Evolutionary conservation across 371 early-diverging fungal genomes (phyloP).

Genomic region (Hamiltosporidium tvaerminnensis): DNA sequence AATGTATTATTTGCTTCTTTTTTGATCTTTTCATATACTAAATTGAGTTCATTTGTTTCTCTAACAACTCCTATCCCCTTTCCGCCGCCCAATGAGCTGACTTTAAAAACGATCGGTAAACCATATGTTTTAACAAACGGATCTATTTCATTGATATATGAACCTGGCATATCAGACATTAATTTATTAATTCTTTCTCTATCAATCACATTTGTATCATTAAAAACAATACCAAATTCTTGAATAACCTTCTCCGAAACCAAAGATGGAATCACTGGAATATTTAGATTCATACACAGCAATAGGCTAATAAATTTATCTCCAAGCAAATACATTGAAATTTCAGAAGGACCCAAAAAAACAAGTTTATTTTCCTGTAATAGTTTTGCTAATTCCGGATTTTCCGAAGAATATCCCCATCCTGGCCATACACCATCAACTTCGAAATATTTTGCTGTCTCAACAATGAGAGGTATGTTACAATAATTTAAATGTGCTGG

Average conservation of each 20-base stretch:
- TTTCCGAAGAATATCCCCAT: constrained; percentile 96
- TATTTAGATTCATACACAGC: constrained; percentile 79
- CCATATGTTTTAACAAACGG: constrained; percentile 57
- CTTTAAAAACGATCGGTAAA: constrained; percentile 92
- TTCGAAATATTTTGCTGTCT: constrained; percentile 76
- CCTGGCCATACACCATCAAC: constrained; percentile 67
- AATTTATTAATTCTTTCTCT: too few relatives aligned
- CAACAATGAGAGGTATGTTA: constrained; percentile 83
- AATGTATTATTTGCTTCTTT: constrained; percentile 78
- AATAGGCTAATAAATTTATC: constrained; percentile 93
- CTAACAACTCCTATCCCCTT: constrained; percentile 86
- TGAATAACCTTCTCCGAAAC: constrained; percentile 59
- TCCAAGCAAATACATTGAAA: constrained; percentile 86
- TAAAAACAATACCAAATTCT: too few relatives aligned
- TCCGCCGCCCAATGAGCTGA: constrained; percentile 95
- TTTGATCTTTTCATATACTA: constrained; percentile 65
- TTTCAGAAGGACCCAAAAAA: constrained; percentile 90
- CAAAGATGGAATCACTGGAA: constrained; percentile 82
- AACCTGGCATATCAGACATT: too few relatives aligned
- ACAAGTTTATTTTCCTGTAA: constrained; percentile 62
- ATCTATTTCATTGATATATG: neutral
- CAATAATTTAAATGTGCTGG: constrained; percentile 86
- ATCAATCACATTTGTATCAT: too few relatives aligned
- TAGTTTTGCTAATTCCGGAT: constrained; percentile 75
- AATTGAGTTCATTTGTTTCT: constrained; percentile 58